These are phyloP conservation scores for Tuber melanosporum DNA, from an alignment of 495 filamentous ascomycete genomes.

Conservation along the genomic window DNA sequence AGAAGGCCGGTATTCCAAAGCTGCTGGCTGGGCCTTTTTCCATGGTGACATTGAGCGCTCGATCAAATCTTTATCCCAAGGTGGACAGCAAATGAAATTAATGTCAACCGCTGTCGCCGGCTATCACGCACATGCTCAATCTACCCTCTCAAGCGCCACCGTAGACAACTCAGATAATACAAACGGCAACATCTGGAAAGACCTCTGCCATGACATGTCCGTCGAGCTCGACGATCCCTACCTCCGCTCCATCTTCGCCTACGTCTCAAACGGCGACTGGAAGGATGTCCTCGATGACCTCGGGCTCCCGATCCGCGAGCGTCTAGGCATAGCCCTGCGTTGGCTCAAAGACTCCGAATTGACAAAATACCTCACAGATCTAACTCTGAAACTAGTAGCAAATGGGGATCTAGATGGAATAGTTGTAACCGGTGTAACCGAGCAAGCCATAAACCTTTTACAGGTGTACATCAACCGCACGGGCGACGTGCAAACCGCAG, in stretches of 20 bases:
- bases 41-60: conserved; percentile 56
- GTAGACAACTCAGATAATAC: background rate
- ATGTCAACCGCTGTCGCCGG: conserved; percentile 42
- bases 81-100: conserved; percentile 39
- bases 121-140: conserved; percentile 36
- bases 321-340: conserved; percentile 76
- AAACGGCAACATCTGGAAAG: conserved; percentile 39
- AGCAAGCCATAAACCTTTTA: conserved; percentile 72
- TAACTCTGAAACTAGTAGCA: conserved; percentile 57
- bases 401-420: conserved; percentile 84
- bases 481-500: conserved; percentile 81
- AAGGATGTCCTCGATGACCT: conserved; percentile 69
- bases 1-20: conserved; percentile 68
- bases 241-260: conserved; percentile 82
- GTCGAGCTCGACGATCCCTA: conserved; percentile 73
- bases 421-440: conserved; percentile 75
- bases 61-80: conserved; percentile 29
- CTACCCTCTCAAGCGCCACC: conserved; percentile 10
- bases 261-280: conserved; percentile 86
- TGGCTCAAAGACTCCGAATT: conserved; percentile 75
- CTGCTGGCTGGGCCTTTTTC: conserved; percentile 69
- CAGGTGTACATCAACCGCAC: conserved; percentile 81
- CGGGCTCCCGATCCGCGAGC: conserved; percentile 76
- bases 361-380: conserved; percentile 60
- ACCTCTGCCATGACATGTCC: conserved; percentile 51